Conservation (phyloP, 495 filamentous ascomycete genomes). For the Talaromyces ruber region DNA sequence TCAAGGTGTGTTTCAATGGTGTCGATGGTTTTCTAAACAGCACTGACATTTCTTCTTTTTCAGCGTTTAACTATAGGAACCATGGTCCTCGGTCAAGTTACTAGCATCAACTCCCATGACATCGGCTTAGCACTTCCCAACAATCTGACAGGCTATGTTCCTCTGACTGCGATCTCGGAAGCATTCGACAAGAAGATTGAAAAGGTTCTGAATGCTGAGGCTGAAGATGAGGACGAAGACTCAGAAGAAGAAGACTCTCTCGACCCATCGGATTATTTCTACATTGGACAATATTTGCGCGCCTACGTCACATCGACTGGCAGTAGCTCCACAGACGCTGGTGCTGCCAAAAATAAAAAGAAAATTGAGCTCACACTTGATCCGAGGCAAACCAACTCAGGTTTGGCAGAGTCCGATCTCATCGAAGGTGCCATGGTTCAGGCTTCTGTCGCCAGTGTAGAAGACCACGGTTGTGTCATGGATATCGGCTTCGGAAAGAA, state of each 20-base stretch:
- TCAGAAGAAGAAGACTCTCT: constrained; percentile 51
- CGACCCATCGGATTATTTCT: constrained; percentile 64
- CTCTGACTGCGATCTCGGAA: constrained; percentile 84
- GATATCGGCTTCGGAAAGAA: constrained; percentile 68
- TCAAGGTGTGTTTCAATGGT: constrained; percentile 55
- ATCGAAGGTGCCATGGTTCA: constrained; percentile 68
- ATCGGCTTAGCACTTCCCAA: constrained; percentile 80
- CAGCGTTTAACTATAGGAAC: constrained; percentile 76
- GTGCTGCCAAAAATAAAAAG: constrained; percentile 55
- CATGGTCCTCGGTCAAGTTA: constrained; percentile 77
- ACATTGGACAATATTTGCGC: constrained; percentile 80
- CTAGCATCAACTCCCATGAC: constrained; percentile 69
- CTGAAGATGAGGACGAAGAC: constrained; percentile 42
- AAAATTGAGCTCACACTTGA: constrained; percentile 78
- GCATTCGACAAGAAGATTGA: constrained; percentile 59
- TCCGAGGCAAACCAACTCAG: constrained; percentile 65
- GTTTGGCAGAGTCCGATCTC: constrained; percentile 60
- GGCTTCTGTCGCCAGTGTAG: constrained; percentile 79
- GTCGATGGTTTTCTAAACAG: not conserved
- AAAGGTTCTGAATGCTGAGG: constrained; percentile 49
- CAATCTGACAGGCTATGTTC: constrained; percentile 81
- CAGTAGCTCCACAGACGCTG: constrained; percentile 42
- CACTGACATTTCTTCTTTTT: not conserved
- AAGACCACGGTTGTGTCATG: constrained; percentile 94
- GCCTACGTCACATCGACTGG: constrained; percentile 71